These are phyloP conservation scores for Malbranchea zuffiana DNA, from an alignment of 2,329 filamentous ascomycete genomes.

Conservation along the genomic window DNA sequence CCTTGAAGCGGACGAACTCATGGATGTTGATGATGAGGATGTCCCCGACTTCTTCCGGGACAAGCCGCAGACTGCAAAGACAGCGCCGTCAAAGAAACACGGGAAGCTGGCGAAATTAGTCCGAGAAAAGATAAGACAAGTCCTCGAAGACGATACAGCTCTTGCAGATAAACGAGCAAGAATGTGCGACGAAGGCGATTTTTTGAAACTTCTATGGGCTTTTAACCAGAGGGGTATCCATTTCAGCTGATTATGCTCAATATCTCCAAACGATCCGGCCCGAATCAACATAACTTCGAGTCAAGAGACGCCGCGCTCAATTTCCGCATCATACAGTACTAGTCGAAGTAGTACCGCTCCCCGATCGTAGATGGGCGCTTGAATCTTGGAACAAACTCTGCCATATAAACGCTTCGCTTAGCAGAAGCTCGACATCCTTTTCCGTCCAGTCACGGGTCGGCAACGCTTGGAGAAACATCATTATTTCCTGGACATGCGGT, in stretches of 20 bases:
- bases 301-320: constrained; percentile 51
- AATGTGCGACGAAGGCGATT: constrained; percentile 87
- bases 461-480: constrained; percentile 97
- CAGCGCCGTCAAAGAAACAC: constrained; percentile 58
- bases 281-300: background rate
- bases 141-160: constrained; percentile 68
- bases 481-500: constrained; percentile 59
- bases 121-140: constrained; percentile 74
- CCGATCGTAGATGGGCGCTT: constrained; percentile 61
- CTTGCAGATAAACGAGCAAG: constrained; percentile 71
- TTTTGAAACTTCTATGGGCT: constrained; percentile 65
- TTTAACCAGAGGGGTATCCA: constrained; percentile 92
- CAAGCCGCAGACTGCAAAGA: constrained; percentile 35
- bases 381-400: constrained; percentile 94
- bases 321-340: constrained; percentile 38
- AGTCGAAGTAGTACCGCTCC: constrained; percentile 23
- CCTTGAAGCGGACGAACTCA: constrained; percentile 43
- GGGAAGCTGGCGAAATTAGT: constrained; percentile 72
- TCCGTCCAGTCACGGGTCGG: constrained; percentile 93
- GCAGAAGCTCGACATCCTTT: constrained; percentile 89
- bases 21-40: constrained; percentile 50
- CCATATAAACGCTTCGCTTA: constrained; percentile 98
- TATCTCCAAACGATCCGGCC: too few relatives aligned
- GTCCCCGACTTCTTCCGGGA: constrained; percentile 78
- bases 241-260: constrained; percentile 51